Evolutionary conservation across 2,329 filamentous ascomycete genomes (phyloP).

Genomic region (Cladophialophora carrionii): DNA sequence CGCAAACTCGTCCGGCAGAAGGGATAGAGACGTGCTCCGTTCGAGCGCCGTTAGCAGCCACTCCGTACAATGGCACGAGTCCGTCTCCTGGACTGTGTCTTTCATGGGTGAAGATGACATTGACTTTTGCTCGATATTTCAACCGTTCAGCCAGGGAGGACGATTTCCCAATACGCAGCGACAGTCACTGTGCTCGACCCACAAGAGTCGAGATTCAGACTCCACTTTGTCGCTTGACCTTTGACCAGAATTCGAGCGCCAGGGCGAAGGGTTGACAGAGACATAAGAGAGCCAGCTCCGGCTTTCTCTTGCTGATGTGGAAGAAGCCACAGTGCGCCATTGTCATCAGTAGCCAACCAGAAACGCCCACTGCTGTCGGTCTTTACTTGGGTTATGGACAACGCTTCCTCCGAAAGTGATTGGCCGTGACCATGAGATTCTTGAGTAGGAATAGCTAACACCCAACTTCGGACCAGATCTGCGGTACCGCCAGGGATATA

Average conservation of each 20-base stretch:
- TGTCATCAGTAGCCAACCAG: constrained; percentile 18
- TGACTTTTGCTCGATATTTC: neutral
- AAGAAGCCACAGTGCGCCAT: constrained; percentile 30
- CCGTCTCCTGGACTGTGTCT: neutral
- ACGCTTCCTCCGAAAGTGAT: constrained; percentile 3
- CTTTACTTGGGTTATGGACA: constrained; percentile 16
- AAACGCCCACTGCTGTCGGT: constrained; percentile 30
- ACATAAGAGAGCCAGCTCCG: neutral
- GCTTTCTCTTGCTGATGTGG: constrained; percentile 22
- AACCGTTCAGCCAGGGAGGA: constrained; percentile 2
- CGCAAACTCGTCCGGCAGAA: too few species aligned
- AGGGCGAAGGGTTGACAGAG: constrained; percentile 7
- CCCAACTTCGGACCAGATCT: constrained; percentile 32
- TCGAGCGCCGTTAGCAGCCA: too few species aligned
- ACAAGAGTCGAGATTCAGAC: constrained; percentile 8
- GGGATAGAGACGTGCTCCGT: too few species aligned
- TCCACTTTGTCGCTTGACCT: constrained; percentile 29
- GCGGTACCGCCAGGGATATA: constrained; percentile 35
- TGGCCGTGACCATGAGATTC: constrained; percentile 16
- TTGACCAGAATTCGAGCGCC: constrained; percentile 23
- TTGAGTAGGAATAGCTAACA: constrained; percentile 32
- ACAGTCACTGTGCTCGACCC: constrained; percentile 10
- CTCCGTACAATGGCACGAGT: too few species aligned
- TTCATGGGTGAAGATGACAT: neutral
- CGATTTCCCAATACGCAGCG: constrained; percentile 29